Evolutionary conservation across 1,284 basidiomycete species (phyloP).

Genomic region (Wallemia hederae): DNA sequence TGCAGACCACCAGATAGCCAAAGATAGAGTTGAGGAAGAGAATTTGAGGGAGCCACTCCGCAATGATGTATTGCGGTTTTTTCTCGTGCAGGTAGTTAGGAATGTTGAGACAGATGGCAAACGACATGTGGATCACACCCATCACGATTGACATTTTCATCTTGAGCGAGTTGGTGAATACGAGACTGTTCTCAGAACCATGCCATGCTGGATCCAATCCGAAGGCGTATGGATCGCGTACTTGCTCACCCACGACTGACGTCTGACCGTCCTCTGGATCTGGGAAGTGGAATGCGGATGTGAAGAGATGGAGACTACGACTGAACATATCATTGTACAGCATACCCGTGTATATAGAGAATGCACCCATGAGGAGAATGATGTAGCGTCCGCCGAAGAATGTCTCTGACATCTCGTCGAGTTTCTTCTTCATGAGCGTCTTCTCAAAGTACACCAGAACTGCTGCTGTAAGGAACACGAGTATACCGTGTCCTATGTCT

Average conservation of each 20-base stretch:
- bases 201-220: slow-evolving; percentile 93
- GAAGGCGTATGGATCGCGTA: slow-evolving; percentile 53
- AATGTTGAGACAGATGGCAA: slow-evolving; percentile 79
- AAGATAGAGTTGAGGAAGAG: slow-evolving; percentile 93
- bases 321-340: slow-evolving; percentile 99
- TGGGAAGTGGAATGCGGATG: slow-evolving; percentile 67
- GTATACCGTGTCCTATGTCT: slow-evolving; percentile 81
- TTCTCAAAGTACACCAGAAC: slow-evolving; percentile 67
- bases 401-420: slow-evolving; percentile 63
- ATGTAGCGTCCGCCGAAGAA: slow-evolving; percentile 98
- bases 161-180: slow-evolving; percentile 97
- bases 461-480: slow-evolving; percentile 46
- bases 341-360: slow-evolving; percentile 84
- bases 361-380: slow-evolving; percentile 83
- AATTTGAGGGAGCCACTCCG: slow-evolving; percentile 89
- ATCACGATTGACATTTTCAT: slow-evolving; percentile 99
- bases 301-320: slow-evolving; percentile 60
- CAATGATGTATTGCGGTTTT: slow-evolving; percentile 52
- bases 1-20: slow-evolving; percentile 79
- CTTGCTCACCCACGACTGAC: slow-evolving; percentile 24
- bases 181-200: slow-evolving; percentile 62
- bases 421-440: slow-evolving; percentile 39
- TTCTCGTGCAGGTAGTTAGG: slow-evolving; percentile 88
- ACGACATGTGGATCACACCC: slow-evolving; percentile 96
- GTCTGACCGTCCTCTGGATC: slow-evolving; percentile 21